phyloP scores from a whole-genome alignment of 345 rosid species.

The Populus deltoides region DNA sequence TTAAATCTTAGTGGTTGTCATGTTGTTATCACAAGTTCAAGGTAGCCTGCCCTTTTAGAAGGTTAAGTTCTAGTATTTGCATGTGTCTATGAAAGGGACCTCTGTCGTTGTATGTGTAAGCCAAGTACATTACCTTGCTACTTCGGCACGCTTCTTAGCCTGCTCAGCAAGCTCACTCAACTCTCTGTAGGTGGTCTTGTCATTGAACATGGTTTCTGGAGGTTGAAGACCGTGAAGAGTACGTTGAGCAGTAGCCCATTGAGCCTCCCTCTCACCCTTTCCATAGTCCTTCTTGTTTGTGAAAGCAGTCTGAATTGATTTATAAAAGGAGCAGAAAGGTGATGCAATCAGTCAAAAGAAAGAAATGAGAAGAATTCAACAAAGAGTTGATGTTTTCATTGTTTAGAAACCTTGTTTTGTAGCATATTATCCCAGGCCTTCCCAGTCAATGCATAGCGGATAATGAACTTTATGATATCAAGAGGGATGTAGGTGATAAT shows the following conservation, averaged over 20 bases:
- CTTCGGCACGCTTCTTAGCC: constrained; percentile 73
- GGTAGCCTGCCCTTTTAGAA: background rate
- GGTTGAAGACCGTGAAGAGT: constrained; percentile 60
- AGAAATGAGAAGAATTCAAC: background rate
- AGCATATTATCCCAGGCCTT: constrained; percentile 75
- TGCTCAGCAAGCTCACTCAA: constrained; percentile 64
- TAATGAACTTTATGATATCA: constrained; percentile 69
- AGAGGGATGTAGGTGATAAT: constrained; percentile 69
- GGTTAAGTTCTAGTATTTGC: background rate
- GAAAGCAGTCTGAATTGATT: constrained; percentile 53
- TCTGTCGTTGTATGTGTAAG: background rate
- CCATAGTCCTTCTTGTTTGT: constrained; percentile 77
- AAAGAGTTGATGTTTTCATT: background rate
- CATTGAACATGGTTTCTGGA: constrained; percentile 27
- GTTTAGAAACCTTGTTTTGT: constrained; percentile 58
- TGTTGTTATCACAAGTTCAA: background rate
- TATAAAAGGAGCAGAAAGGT: background rate
- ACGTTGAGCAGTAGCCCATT: constrained; percentile 69
- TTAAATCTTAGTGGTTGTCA: background rate
- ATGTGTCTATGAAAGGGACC: background rate
- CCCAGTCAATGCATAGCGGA: constrained; percentile 75
- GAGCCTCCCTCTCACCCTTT: constrained; percentile 71
- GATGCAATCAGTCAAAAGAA: background rate
- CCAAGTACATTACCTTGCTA: constrained; percentile 48
- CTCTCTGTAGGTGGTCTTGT: constrained; percentile 41